Evolutionary conservation across 805 yeast genomes (phyloP), one percentile per base, ranked within the genome.

Genomic region (Maudiozyma bulderi): DNA sequence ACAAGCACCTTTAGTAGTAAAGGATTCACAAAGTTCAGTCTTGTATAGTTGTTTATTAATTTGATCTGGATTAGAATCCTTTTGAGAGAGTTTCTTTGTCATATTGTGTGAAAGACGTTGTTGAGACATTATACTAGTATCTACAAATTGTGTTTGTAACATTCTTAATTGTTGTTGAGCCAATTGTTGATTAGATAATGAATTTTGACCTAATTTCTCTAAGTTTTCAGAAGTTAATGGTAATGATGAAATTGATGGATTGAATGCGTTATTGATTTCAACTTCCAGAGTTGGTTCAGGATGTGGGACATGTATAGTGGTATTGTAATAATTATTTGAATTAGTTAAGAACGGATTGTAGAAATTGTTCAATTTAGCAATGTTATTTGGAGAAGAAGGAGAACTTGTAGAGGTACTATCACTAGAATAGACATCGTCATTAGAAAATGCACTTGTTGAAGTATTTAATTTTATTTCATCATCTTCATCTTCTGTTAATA

Each of bases 1-100:
- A 65, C 97, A 89, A 46, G 65, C 60, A 28, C 86, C 85, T 54
- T 79, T 76, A 57, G 77, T 80, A 61, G 80, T 77, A 63, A 75
- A 89, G 29, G 90, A 82, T 39, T 82, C 84, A 66, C 97, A 89
- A 49, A 90, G 73, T 66, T 89, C 97, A 0, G 97, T 90, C 69
- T 89, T 89, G 76, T 87, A 89, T 39, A 89, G 73, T 55, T 78
- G 84, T 33, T 86, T 81, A 64, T 82, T 77, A 48, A 75, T 54
- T 38, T 52, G 47, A 30, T 47, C 51, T 37, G 45, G 45, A 30
- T 48, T 13, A 5, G 28, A 14, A 38, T 38, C 29, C 6, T 38
- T 35, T n/a, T 13, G 38, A 9, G 14, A 14, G 7, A 28, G 11
- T 28, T 20, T n/a, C 37, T 34, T 34, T n/a, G n/a, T n/a, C n/a